Conservation (phyloP, 2,329 filamentous ascomycete species). For the Chrysoporthe austroafricana region DNA sequence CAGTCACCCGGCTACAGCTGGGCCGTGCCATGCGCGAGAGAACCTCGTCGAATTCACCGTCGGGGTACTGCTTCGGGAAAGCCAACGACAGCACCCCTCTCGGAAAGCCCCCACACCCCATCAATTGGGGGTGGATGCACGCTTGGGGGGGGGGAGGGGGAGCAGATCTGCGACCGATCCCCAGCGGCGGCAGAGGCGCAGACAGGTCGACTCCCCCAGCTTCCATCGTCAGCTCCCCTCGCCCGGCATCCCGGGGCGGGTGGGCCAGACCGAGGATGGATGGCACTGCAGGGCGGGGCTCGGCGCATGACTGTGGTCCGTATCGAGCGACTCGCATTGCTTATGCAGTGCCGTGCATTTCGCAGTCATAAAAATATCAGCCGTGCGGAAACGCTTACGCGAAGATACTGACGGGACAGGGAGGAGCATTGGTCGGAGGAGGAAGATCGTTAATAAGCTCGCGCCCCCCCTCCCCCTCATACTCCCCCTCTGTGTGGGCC, state of each 20-base stretch:
- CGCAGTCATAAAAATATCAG: not conserved
- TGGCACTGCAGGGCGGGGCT: not conserved
- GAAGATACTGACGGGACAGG: not conserved
- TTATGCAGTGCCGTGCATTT: not conserved
- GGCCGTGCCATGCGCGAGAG: not conserved
- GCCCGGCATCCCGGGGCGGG: not conserved
- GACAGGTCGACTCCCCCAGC: not conserved
- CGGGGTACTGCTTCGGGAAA: not conserved
- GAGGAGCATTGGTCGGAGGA: not conserved
- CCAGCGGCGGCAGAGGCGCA: not conserved
- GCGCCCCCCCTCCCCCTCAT: too few species aligned
- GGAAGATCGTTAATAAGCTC: too few species aligned
- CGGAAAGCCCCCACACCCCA: not conserved
- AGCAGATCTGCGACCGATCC: not conserved
- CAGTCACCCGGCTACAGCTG: not conserved
- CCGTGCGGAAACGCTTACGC: not conserved
- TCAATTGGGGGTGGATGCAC: not conserved
- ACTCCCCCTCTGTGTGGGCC: not conserved
- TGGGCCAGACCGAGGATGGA: not conserved
- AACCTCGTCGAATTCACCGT: not conserved
- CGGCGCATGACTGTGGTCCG: not conserved
- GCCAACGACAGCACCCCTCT: not conserved
- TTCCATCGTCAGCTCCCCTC: not conserved
- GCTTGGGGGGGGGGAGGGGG: not conserved
- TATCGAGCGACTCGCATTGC: not conserved